Base-by-base conservation (phyloP, 768 basidiomycete species). In the Daedaleopsis sinensis region DNA sequence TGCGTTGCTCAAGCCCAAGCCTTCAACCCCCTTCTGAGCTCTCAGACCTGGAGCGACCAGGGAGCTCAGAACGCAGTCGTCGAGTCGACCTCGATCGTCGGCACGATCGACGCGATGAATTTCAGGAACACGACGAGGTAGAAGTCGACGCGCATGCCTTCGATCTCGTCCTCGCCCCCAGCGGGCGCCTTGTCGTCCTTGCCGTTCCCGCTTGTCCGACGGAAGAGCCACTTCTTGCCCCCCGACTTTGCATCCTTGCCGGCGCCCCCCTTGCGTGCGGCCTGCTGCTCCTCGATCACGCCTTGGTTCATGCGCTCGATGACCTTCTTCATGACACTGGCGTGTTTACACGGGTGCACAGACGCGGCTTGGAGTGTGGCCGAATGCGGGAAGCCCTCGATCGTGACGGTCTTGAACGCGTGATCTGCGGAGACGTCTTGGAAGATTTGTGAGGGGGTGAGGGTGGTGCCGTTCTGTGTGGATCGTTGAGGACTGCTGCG, bases 301-400 rank as follows among this genome's bases (percentile, higher is more conserved):
- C 87, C 87, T 66, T 84, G 86, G 76, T 98, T 97, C 95, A 98
- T 98, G 59, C 96, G 85, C 74, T 98, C 96, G 71, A 98, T 98
- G 63, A 98, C 94, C 74, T 98, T 98, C 84, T 97, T 98, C 97
- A 99, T 99, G 59, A 99, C 97, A 74, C 89, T 93, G 1, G 95
- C 92, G 74, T 99, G 96, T 72, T 97, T 98, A 84, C 96, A 99
- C 2, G 96, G 96, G 74, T 99, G 96, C 12, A 99, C 96, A 0
- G 91, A 94, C 0, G 96, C 97, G 1, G 90, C 88, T 71, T 93
- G 89, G 49, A 96, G 82, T 12, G 89, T 86, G 1, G 85, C 78
- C 0, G 91, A 91, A 76, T 98, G 95, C n/a, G 96, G 94, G 84
- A 99, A 99, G 0, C 90, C 85, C 74, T 99, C 97, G 75, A 98